phyloP scores from a whole-genome alignment of 2,329 filamentous ascomycete genomes.

The Talaromyces atroroseus region DNA sequence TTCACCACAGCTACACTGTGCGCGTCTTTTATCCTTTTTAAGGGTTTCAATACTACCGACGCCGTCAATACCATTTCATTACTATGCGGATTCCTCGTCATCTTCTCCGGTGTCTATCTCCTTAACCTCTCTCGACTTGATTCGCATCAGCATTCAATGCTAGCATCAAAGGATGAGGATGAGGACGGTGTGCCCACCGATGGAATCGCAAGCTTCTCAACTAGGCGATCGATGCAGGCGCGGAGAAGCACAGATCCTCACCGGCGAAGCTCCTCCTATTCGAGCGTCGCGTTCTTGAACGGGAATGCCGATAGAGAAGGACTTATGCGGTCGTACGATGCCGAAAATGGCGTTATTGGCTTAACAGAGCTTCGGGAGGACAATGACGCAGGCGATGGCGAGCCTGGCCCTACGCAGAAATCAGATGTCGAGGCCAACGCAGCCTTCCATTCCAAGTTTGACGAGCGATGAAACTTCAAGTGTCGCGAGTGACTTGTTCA shows the following conservation, averaged over 20 bases:
- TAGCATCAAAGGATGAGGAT: slow-evolving; percentile 53
- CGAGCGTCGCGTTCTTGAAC: slow-evolving; percentile 55
- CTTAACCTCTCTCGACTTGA: slow-evolving; percentile 92
- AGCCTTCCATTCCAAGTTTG: slow-evolving; percentile 26
- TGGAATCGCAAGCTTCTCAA: slow-evolving; percentile 81
- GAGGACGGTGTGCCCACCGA: slow-evolving; percentile 84
- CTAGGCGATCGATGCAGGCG: slow-evolving; percentile 87
- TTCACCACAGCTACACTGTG: slow-evolving; percentile 92
- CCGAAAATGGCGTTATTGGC: slow-evolving; percentile 72
- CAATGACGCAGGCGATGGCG: slow-evolving; percentile 65
- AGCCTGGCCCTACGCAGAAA: slow-evolving; percentile 32
- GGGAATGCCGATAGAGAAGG: slow-evolving; percentile 65
- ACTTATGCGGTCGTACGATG: slow-evolving; percentile 82
- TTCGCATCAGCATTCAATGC: slow-evolving; percentile 67
- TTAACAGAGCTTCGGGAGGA: slow-evolving; percentile 75
- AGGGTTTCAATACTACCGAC: slow-evolving; percentile 91
- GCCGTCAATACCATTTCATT: slow-evolving; percentile 87
- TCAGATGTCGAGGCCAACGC: slow-evolving; percentile 23
- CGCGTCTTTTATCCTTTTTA: slow-evolving; percentile 93
- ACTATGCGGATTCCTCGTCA: slow-evolving; percentile 86
- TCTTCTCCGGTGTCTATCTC: slow-evolving; percentile 92
- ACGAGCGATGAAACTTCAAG: slow-evolving; percentile 21
- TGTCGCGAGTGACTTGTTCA: slow-evolving; percentile 6
- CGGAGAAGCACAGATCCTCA: slow-evolving; percentile 61
- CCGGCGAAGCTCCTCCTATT: slow-evolving; percentile 59